These are phyloP conservation scores for Phytophthora pistaciae DNA, from an alignment of 352 stramenopile genomes.

Conservation along the genomic window DNA sequence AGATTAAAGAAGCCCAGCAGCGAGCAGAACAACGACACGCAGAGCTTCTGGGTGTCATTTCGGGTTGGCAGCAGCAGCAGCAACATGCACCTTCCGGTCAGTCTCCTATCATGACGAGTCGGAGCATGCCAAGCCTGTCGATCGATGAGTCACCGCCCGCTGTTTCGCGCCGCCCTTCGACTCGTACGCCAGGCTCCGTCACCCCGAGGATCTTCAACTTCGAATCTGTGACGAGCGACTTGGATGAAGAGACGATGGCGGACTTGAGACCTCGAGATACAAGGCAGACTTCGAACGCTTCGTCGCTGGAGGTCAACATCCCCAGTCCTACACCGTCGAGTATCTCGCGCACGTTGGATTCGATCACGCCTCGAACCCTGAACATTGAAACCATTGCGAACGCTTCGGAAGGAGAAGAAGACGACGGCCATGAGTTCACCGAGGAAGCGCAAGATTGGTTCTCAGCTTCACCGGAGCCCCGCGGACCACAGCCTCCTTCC, in stretches of 20 bases:
- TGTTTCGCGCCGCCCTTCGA: conserved; percentile 7
- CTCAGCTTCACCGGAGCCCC: conserved; percentile 24
- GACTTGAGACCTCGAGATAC: neutral
- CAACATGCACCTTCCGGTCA: conserved; percentile 2
- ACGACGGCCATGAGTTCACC: conserved; percentile 12
- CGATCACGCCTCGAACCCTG: conserved; percentile 30
- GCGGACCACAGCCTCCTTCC: conserved; percentile 12
- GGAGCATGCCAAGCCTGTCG: conserved; percentile 13
- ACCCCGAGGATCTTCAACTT: conserved; percentile 54
- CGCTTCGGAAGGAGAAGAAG: conserved; percentile 6
- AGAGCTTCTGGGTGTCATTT: conserved; percentile 51
- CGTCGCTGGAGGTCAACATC: conserved; percentile 9
- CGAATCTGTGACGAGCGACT: conserved; percentile 33
- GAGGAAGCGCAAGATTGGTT: conserved; percentile 29
- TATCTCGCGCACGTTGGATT: conserved; percentile 8
- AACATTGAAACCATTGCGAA: conserved; percentile 35
- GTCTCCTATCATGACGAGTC: conserved; percentile 13
- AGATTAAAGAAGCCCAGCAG: conserved; percentile 58
- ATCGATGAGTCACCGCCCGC: conserved; percentile 3
- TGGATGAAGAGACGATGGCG: conserved; percentile 3
- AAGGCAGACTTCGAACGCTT: conserved; percentile 1
- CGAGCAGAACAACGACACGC: conserved; percentile 41
- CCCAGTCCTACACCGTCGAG: conserved; percentile 9
- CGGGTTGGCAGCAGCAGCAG: conserved; percentile 27
- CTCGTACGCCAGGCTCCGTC: conserved; percentile 12